phyloP scores from a whole-genome alignment of 352 stramenopile species.

The Phytopythium montanum region DNA sequence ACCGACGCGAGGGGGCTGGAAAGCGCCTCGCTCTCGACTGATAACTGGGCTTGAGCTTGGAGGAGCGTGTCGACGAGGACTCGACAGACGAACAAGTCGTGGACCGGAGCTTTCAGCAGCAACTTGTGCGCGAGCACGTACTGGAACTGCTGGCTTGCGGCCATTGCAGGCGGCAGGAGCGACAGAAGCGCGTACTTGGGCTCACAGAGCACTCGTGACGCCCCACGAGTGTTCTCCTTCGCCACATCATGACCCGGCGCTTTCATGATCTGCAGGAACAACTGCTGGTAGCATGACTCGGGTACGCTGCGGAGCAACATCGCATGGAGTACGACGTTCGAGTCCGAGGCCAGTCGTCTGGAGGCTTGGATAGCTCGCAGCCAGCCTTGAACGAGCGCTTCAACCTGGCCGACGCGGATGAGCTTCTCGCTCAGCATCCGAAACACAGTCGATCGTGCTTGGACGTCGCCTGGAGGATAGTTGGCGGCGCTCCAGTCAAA shows the following conservation, averaged over 20 bases:
- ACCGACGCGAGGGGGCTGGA: constrained; percentile 26
- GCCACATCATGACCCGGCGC: constrained; percentile 5
- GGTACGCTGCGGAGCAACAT: constrained; percentile 43
- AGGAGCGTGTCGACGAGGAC: constrained; percentile 40
- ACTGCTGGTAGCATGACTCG: constrained; percentile 41
- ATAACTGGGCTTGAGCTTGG: background rate
- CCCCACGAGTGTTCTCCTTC: background rate
- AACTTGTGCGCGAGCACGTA: constrained; percentile 63
- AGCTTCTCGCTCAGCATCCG: constrained; percentile 65
- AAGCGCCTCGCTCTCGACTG: background rate
- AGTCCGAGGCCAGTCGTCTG: background rate
- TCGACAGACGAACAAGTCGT: constrained; percentile 47
- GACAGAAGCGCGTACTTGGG: constrained; percentile 54
- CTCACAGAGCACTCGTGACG: constrained; percentile 12
- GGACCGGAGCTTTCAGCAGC: constrained; percentile 40
- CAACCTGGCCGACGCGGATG: constrained; percentile 45
- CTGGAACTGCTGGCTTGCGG: constrained; percentile 53
- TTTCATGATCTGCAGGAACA: constrained; percentile 42
- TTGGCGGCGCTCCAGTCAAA: constrained; percentile 9
- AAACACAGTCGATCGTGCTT: constrained; percentile 26
- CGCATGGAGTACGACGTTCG: constrained; percentile 12
- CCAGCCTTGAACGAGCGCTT: constrained; percentile 45
- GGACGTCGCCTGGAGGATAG: background rate
- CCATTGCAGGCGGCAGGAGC: constrained; percentile 30
- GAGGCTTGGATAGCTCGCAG: constrained; percentile 22